Evolutionary conservation across 23 red algal species (phyloP), one percentile per base, ranked within the genome.

Genomic region (Pyropia haitanensis): DNA sequence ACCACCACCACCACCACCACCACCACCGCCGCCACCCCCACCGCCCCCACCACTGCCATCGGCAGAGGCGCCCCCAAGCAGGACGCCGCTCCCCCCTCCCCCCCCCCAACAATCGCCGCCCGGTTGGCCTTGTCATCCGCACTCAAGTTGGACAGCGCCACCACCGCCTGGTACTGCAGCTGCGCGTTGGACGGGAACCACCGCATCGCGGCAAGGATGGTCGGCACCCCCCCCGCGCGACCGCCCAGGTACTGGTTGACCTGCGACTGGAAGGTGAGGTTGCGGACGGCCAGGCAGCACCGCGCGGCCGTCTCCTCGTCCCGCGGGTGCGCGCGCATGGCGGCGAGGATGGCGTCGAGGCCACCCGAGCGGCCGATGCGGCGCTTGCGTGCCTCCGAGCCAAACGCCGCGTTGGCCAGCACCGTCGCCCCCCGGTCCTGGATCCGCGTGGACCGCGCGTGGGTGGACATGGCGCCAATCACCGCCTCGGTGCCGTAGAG

Each of bases 131-230:
- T 23, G 30, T 79, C 56, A 9, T 79, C 39, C 3, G 53, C 50
- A 56, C 75, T 68, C n/a, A 79, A 29, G 29, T 53, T 79, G 18
- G 66, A 50, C 75, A 79, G 50, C 20, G 75, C 75, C 61, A 79
- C 57, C 1, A 79, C 49, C 28, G 63, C 66, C 14, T 79, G 75
- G 19, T 68, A 57, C 5, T 65, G 30, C 33, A 79, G 53, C n/a
- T 68, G 50, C 9, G 61, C 50, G 20, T 66, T 53, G 48, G 26
- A 28, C 19, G 32, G 60, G 51, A 79, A 79, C 20, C 62, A 54
- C 1, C 66, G 61, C 49, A 79, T 29, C 22, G 75, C 62, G 2
- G 75, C 31, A 21, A 55, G 51, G 49, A 79, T 56, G 18, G 75
- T 58, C 27, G 66, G 63, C 17, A 79, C 75, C 48, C 51, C 63